These are phyloP conservation scores for Wickerhamomyces ciferrii DNA, from an alignment of 805 yeast genomes.

Conservation along the genomic window DNA sequence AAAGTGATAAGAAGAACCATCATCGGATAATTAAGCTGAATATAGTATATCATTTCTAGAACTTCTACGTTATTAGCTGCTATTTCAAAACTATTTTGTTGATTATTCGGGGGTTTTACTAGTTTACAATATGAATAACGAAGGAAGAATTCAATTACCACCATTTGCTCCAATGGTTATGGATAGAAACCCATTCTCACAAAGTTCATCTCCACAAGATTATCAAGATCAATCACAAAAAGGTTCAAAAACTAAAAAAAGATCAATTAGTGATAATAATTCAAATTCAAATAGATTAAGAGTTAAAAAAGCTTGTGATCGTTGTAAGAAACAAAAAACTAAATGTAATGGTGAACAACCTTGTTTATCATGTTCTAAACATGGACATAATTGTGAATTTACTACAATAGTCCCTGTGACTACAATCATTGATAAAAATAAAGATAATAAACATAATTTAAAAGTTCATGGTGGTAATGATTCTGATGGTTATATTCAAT, in stretches of 20 bases:
- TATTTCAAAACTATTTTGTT: no score
- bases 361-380: conserved; percentile 37
- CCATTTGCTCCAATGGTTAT: conserved; percentile 16
- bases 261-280: background rate
- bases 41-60: no score
- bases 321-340: conserved; percentile 50
- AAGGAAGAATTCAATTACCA: conserved; percentile 13
- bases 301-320: conserved; percentile 49
- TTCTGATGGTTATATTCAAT: conserved; percentile 21
- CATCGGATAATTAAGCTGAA: no score
- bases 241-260: background rate
- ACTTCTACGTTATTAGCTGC: no score
- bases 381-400: conserved; percentile 7
- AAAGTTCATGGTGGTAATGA: conserved; percentile 1
- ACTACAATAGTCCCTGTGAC: background rate
- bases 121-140: conserved; percentile 17
- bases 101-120: no score
- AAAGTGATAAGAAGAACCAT: no score
- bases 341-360: conserved; percentile 53
- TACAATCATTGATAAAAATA: background rate
- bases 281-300: conserved; percentile 13
- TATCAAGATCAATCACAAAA: conserved; percentile 16
- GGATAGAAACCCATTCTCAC: conserved; percentile 8
- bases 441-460: background rate
- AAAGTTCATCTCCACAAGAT: conserved; percentile 20